These are phyloP conservation scores for Hypomyces rosellus DNA, from an alignment of 2,329 filamentous ascomycete genomes.

Conservation along the genomic window DNA sequence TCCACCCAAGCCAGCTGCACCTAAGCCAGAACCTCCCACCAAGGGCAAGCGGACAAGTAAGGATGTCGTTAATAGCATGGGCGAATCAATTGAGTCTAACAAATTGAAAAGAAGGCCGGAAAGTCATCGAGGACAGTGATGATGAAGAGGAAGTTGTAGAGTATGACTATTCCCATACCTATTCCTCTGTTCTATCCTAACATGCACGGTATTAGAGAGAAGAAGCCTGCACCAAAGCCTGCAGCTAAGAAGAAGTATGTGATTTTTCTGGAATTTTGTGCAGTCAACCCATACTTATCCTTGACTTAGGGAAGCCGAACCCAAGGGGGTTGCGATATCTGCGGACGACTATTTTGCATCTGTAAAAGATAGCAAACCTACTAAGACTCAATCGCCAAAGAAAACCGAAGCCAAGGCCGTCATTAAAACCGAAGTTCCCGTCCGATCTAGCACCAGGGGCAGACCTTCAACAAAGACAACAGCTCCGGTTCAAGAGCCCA, in stretches of 20 bases:
- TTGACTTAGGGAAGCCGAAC: conserved; percentile 30
- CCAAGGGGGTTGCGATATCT: conserved; percentile 46
- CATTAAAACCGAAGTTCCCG: conserved; percentile 35
- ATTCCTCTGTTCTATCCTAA: background rate
- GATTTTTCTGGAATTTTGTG: conserved; percentile 17
- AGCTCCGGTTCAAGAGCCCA: conserved; percentile 23
- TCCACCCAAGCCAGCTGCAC: conserved; percentile 41
- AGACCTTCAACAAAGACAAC: conserved; percentile 31
- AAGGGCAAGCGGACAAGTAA: conserved; percentile 42
- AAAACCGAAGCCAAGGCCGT: conserved; percentile 35
- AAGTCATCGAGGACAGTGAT: conserved; percentile 74
- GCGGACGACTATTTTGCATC: conserved; percentile 54
- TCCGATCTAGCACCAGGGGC: conserved; percentile 48
- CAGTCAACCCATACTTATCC: conserved; percentile 2
- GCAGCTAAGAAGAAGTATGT: conserved; percentile 51
- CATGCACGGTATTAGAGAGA: conserved; percentile 29
- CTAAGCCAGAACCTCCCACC: conserved; percentile 37
- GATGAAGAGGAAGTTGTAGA: conserved; percentile 57
- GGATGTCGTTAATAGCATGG: conserved; percentile 14
- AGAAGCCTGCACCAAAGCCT: conserved; percentile 48
- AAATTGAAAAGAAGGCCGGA: conserved; percentile 45
- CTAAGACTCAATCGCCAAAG: conserved; percentile 32
- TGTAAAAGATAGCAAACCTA: conserved; percentile 33
- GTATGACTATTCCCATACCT: conserved; percentile 30
- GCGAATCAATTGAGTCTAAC: conserved; percentile 15